Percentiles rank a stretch among this genome's conserved stretches.
phyloP scores from a whole-genome alignment of 1,284 basidiomycete species.

The Macrocystidia cucumis region DNA sequence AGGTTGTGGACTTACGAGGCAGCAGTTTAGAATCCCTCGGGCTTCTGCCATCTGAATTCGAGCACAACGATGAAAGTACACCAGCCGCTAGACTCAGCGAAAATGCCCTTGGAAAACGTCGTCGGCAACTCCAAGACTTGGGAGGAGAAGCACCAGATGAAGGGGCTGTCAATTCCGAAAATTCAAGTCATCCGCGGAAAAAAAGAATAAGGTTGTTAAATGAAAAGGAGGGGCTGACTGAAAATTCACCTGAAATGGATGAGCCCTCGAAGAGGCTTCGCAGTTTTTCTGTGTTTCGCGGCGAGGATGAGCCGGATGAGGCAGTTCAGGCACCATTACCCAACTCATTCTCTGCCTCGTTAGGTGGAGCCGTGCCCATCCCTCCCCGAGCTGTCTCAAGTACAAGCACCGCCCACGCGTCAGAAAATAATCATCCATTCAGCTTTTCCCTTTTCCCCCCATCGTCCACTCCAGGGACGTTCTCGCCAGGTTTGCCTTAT shows the following conservation, averaged over 20 bases:
- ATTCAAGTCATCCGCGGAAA: too few relatives aligned
- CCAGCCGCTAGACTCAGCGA: too few relatives aligned
- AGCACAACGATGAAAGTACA: too few relatives aligned
- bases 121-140: too few relatives aligned
- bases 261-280: conserved; percentile 22
- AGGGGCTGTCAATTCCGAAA: too few relatives aligned
- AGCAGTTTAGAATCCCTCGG: too few relatives aligned
- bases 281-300: conserved; percentile 35
- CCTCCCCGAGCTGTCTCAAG: conserved; percentile 13
- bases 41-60: too few relatives aligned
- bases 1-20: too few relatives aligned
- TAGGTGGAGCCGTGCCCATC: conserved; percentile 9
- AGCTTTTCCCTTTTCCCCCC: conserved; percentile 45
- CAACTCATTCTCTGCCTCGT: conserved; percentile 17
- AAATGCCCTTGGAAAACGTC: too few relatives aligned
- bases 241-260: too few relatives aligned
- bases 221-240: not conserved
- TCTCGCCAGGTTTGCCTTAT: conserved; percentile 47
- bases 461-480: conserved; percentile 43
- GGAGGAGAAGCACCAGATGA: too few relatives aligned
- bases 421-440: conserved; percentile 48
- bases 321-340: conserved; percentile 15
- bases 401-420: conserved; percentile 36
- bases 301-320: conserved; percentile 25
- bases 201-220: too few relatives aligned